Base-by-base conservation (phyloP, 148 eudicot genomes). In the Polygonum maritimum region DNA sequence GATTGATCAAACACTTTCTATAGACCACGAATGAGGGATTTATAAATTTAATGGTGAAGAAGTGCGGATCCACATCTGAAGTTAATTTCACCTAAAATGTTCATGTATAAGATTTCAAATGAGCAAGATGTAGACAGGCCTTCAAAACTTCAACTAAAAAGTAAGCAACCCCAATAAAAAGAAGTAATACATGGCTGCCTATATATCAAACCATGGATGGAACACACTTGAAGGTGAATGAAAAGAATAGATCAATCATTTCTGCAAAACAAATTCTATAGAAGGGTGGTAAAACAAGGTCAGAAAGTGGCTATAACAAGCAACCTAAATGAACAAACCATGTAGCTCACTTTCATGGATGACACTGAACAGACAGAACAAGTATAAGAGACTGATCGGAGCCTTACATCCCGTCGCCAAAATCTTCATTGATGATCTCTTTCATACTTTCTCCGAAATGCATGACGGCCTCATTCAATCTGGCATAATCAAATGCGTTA, bases 401-500 rank as follows among this genome's bases (percentile, higher is more conserved):
- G 41, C 16, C 89, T 87, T 87, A 94, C 98, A 92, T 94, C 83
- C 98, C 98, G 85, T 94, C 98, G 22, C 98, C 98, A 79, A 92
- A 94, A 6, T 94, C 98, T 81, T 94, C 98, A 39, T 94, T 94
- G 77, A 94, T 85, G 51, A 94, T 87, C 31, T 94, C 97, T 78
- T 94, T 94, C 76, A 94, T 94, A 88, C 98, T 94, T 86, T 94
- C 96, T 49, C 94, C 98, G 79, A 92, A 92, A 83, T 94, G 98
- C 97, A 90, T 87, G 12, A 91, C 87, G 16, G 94, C 98, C 88
- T 94, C 98, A 82, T 90, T 87, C 83, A 94, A 84, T 77, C 98
- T 94, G 85, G 85, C 19, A 83, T 55, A 47, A n/a, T 8, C 31
- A 3, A 63, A 11, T 1, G 16, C 7, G 40, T 12, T 12, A 63